A percentile compares a stretch with the other conserved stretches of the same genome.
phyloP scores from a whole-genome alignment of 192 early-diverging fungal genomes.

The Entomortierella chlamydospora region DNA sequence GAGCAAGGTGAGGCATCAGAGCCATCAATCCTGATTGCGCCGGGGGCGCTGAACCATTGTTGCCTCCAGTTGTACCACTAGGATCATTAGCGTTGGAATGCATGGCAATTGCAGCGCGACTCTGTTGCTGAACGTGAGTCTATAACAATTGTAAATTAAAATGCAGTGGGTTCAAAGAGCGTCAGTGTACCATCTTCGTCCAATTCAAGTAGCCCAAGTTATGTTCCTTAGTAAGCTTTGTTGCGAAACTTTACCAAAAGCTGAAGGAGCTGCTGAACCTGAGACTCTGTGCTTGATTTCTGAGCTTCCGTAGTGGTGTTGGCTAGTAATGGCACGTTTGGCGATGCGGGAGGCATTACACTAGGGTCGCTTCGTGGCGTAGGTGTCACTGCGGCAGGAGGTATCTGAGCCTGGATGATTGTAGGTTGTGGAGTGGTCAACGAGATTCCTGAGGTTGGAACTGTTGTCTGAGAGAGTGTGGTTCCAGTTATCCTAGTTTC shows the following conservation, averaged over 20 bases:
- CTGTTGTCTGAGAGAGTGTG: not conserved
- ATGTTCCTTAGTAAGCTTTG: not conserved
- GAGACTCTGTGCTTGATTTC: constrained; percentile 22
- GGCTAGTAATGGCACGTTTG: not conserved
- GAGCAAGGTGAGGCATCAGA: constrained; percentile 34
- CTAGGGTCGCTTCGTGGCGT: not conserved
- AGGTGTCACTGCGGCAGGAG: not conserved
- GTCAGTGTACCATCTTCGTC: no score
- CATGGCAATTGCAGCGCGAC: constrained; percentile 3
- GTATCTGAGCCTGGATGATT: no score
- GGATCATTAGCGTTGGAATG: not conserved
- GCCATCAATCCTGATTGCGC: constrained; percentile 12
- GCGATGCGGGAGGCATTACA: not conserved
- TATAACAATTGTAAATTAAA: not conserved
- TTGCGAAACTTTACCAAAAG: constrained; percentile 19
- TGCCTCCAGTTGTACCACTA: not conserved
- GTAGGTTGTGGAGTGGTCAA: not conserved
- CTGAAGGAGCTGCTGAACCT: constrained; percentile 39
- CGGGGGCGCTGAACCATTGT: not conserved
- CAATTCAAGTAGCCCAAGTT: no score
- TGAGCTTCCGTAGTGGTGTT: not conserved
- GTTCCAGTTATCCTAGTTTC: not conserved
- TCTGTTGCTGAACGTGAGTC: constrained; percentile 40
- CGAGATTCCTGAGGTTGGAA: not conserved
- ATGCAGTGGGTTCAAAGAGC: not conserved